These are phyloP conservation scores for Suillus ampliporus DNA, from an alignment of 768 basidiomycete species.

Conservation along the genomic window DNA sequence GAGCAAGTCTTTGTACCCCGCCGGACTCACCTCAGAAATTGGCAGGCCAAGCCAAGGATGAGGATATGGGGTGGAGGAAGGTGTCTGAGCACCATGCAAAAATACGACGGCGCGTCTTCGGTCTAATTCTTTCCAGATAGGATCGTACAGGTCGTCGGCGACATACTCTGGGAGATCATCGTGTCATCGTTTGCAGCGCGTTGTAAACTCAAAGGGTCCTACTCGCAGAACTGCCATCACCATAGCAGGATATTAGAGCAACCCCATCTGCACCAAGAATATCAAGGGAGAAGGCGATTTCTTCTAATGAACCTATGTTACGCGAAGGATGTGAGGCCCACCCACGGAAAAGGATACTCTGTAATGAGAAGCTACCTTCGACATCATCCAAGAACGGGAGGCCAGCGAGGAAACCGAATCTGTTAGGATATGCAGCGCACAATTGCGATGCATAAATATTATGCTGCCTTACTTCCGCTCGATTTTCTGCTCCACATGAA, in stretches of 20 bases:
- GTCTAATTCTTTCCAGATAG: conserved; percentile 75
- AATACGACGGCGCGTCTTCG: conserved; percentile 65
- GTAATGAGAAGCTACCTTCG: conserved; percentile 47
- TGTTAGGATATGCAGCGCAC: conserved; percentile 51
- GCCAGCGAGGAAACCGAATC: conserved; percentile 76
- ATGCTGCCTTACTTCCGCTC: conserved; percentile 46
- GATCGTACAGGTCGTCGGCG: conserved; percentile 66
- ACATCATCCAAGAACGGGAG: conserved; percentile 66
- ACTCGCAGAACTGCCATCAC: conserved; percentile 60
- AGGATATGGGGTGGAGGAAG: conserved; percentile 67
- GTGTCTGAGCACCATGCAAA: conserved; percentile 72
- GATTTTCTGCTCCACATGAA: conserved; percentile 45
- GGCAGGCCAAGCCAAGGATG: conserved; percentile 71
- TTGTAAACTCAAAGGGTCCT: conserved; percentile 19
- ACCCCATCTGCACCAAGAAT: conserved; percentile 67
- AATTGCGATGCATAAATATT: conserved; percentile 56
- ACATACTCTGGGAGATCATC: conserved; percentile 56
- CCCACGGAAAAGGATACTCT: conserved; percentile 8
- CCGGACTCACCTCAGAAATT: conserved; percentile 59
- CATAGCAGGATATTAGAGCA: conserved; percentile 71
- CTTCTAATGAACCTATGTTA: conserved; percentile 56
- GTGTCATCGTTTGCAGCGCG: neutral
- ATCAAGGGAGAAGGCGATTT: conserved; percentile 68
- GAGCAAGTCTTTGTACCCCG: conserved; percentile 13
- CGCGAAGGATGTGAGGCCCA: conserved; percentile 15